Conservation (phyloP, 192 early-diverging fungal genomes). For the Coemansia sp. region DNA sequence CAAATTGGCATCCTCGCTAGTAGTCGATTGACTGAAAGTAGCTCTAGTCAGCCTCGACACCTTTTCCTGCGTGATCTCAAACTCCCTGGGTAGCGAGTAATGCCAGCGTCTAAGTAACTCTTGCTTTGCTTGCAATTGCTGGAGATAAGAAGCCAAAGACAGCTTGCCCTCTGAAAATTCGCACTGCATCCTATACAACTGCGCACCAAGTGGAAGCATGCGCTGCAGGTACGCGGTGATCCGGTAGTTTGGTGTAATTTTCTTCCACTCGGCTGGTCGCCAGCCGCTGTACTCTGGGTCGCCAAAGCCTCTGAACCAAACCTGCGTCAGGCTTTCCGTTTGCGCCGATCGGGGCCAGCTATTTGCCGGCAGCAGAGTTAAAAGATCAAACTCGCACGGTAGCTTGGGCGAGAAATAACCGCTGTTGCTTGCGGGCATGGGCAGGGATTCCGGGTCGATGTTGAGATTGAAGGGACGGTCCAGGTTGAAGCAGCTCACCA, state of each 20-base stretch:
- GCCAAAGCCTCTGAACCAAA: slow-evolving; percentile 43
- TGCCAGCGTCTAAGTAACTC: slow-evolving; percentile 43
- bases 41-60: slow-evolving; percentile 15
- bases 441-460: slow-evolving; percentile 17
- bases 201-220: slow-evolving; percentile 42
- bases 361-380: slow-evolving; percentile 34
- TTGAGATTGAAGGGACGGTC: slow-evolving; percentile 38
- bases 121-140: slow-evolving; percentile 28
- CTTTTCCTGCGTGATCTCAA: slow-evolving; percentile 40
- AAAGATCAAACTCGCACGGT: slow-evolving; percentile 36
- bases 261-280: slow-evolving; percentile 36
- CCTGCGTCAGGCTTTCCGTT: slow-evolving; percentile 1
- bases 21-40: neutral
- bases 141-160: slow-evolving; percentile 21
- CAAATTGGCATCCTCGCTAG: slow-evolving; percentile 21
- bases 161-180: slow-evolving; percentile 17
- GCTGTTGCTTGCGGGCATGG: slow-evolving; percentile 17
- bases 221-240: slow-evolving; percentile 39
- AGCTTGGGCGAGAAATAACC: slow-evolving; percentile 42
- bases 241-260: slow-evolving; percentile 39
- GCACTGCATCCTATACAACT: slow-evolving; percentile 33
- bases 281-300: slow-evolving; percentile 40
- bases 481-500: slow-evolving; percentile 45
- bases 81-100: slow-evolving; percentile 45
- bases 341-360: slow-evolving; percentile 27